Evolutionary conservation across 768 basidiomycete species (phyloP), one percentile per base, ranked within the genome.

Genomic region (Hirschioporus abietinus): DNA sequence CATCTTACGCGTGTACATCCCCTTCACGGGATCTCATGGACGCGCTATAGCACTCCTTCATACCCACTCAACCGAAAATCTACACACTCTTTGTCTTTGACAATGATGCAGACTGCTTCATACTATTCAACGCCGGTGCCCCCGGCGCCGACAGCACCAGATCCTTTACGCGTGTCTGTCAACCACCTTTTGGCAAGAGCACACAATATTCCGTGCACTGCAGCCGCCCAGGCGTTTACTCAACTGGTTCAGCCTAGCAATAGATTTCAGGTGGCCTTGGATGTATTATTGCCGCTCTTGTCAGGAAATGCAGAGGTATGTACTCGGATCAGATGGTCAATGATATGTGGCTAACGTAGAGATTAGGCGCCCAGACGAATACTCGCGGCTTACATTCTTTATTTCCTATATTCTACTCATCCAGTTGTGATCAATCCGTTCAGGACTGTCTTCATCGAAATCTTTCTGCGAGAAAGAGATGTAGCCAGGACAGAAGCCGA

Each of bases 191-290:
- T 93, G 68, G 79, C 84, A 35, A 82, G 82, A 74, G 89, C 89
- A 9, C 86, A 85, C 76, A 80, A 85, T 68, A 78, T 90, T 66
- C 89, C 91, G 58, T 93, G 91, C 77, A 91, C 89, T 65, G 87
- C 88, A 18, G 90, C 88, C 7, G 88, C 89, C 58, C 85, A 88
- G 72, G 88, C 90, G 0, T 93, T 91, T 75, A 78, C 82, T 36
- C 88, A 91, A 75, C 84, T 91, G 66, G 89, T 92, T 24, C 89
- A 89, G 74, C 87, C 88, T 24, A 86, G 84, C 63, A 83, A 88
- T 77, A 86, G 90, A 69, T 93, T 93, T 77, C 90, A 92, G 81
- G 84, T 92, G 76, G 91, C 91, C 73, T 84, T 93, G 71, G 91
- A 93, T 80, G 88, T 87, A 79, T 78, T 93, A 74, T 80, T 93